Conservation (phyloP, 306 rosid genomes). For the Cucumis sativus region DNA sequence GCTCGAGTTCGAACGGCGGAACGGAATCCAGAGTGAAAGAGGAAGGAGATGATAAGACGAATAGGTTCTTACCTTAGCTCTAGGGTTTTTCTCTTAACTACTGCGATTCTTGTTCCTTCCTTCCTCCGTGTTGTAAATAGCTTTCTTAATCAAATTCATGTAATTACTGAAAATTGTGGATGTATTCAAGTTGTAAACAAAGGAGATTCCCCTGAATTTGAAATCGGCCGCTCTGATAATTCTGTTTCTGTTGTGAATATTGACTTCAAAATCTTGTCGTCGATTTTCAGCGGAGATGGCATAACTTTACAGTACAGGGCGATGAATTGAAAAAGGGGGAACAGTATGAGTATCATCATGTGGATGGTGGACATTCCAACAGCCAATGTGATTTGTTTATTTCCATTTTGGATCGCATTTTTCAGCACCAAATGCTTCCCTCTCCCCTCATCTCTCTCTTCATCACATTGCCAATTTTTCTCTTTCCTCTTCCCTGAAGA, state of each 20-base stretch:
- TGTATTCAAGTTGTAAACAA: neutral
- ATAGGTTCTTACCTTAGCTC: conserved; percentile 46
- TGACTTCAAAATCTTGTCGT: neutral
- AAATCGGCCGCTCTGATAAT: neutral
- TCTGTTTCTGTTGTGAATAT: neutral
- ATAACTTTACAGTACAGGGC: neutral
- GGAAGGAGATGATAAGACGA: conserved; percentile 26
- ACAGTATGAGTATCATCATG: neutral
- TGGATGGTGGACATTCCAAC: neutral
- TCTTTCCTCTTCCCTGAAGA: neutral
- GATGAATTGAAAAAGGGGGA: neutral
- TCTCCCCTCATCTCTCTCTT: neutral
- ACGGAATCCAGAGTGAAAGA: conserved; percentile 32
- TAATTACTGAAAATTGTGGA: neutral
- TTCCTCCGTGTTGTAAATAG: conserved; percentile 2
- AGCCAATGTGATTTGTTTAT: neutral
- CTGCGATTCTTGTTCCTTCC: neutral
- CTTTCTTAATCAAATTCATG: neutral
- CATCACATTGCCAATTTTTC: neutral
- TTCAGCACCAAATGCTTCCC: neutral
- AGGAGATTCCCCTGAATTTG: neutral
- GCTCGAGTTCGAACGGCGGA: conserved; percentile 19
- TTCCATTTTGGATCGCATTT: neutral
- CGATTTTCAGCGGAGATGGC: conserved; percentile 4
- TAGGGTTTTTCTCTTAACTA: neutral